Evolutionary conservation across 768 basidiomycete species (phyloP).

Genomic region (Naganishia vishniacii): DNA sequence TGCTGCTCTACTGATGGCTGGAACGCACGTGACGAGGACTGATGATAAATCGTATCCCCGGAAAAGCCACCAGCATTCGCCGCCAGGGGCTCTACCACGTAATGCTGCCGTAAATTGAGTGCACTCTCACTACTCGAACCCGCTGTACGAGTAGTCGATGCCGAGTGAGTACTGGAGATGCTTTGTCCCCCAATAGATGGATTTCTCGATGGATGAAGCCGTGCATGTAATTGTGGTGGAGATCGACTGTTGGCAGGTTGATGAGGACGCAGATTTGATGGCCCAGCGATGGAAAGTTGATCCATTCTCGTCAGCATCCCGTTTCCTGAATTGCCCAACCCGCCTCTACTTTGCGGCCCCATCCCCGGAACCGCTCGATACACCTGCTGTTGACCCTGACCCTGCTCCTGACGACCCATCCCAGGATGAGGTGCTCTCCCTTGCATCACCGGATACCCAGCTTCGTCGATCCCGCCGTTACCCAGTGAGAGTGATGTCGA

Average conservation of each 20-base stretch:
- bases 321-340: neutral
- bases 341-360: constrained; percentile 5
- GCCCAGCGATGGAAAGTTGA: neutral
- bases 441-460: constrained; percentile 5
- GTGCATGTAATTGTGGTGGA: neutral
- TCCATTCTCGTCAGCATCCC: constrained; percentile 2
- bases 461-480: constrained; percentile 5
- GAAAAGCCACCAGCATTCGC: neutral
- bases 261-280: neutral
- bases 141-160: constrained; percentile 9
- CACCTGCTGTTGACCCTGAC: constrained; percentile 4
- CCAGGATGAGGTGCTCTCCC: neutral
- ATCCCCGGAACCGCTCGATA: constrained; percentile 9
- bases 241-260: neutral
- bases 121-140: constrained; percentile 4
- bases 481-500: neutral
- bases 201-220: neutral
- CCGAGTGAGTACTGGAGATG: constrained; percentile 5
- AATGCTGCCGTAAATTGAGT: constrained; percentile 10
- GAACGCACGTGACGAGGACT: neutral
- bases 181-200: neutral
- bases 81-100: neutral
- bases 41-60: neutral
- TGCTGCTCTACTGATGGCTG: neutral
- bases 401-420: neutral